These are phyloP conservation scores for Phaseolus coccineus DNA, from an alignment of 331 rosid genomes.

Conservation along the genomic window DNA sequence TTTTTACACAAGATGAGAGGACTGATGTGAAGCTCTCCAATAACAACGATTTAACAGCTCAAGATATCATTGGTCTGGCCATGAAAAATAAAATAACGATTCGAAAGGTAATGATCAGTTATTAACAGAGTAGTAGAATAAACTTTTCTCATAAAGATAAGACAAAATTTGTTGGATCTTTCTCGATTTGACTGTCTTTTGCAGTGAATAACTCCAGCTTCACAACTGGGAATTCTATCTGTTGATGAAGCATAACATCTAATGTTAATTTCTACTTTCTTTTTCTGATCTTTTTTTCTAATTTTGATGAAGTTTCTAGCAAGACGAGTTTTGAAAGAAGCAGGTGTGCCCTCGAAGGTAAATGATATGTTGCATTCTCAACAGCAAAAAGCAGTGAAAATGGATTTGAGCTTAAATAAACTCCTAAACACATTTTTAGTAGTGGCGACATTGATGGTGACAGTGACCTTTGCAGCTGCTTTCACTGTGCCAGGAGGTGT, in stretches of 20 bases:
- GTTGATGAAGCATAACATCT: no score
- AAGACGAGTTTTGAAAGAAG: neutral
- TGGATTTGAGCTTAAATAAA: neutral
- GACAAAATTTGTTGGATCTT: no score
- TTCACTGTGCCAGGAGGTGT: constrained; percentile 4
- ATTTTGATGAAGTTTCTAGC: neutral
- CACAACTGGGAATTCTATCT: no score
- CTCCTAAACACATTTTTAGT: neutral
- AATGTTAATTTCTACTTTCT: no score
- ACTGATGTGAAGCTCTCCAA: neutral
- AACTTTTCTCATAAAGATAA: no score
- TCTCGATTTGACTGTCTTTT: no score
- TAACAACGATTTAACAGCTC: neutral
- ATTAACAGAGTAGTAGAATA: neutral
- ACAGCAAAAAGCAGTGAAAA: neutral
- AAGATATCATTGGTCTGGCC: neutral
- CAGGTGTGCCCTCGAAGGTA: neutral
- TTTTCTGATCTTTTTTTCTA: neutral
- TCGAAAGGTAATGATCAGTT: neutral
- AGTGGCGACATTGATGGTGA: neutral
- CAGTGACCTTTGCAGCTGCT: neutral
- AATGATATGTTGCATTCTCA: neutral
- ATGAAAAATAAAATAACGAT: neutral
- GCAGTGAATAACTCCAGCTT: no score
- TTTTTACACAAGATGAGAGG: neutral